A percentile compares a stretch with the other conserved stretches of the same genome.
Conservation (phyloP, 352 stramenopile species). For the Lagenidium giganteum region DNA sequence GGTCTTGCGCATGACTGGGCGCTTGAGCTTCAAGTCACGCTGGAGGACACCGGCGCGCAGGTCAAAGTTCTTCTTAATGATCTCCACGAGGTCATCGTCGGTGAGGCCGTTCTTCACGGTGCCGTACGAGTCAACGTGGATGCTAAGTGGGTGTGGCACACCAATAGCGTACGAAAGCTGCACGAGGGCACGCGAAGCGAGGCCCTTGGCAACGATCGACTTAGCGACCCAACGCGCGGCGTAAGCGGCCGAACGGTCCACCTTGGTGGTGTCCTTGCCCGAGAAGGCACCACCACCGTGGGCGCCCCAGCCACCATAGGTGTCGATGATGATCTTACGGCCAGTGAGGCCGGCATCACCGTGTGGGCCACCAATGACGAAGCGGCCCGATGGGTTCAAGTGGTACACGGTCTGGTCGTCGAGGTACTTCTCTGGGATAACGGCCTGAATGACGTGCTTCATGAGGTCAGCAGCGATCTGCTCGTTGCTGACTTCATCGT, state of each 20-base stretch:
- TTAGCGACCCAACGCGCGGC: conserved; percentile 99
- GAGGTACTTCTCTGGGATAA: conserved; percentile 98
- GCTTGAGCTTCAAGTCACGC: conserved; percentile 96
- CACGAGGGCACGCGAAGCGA: conserved; percentile 94
- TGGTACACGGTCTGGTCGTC: conserved; percentile 99
- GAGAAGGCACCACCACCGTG: conserved; percentile 99
- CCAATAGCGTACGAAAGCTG: conserved; percentile 99
- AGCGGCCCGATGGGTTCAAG: conserved; percentile 98
- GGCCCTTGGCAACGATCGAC: conserved; percentile 93
- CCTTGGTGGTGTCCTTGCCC: conserved; percentile 99
- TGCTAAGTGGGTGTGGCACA: conserved; percentile 95
- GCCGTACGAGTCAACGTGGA: conserved; percentile 98
- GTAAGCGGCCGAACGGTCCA: conserved; percentile 98
- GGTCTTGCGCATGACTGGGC: conserved; percentile 98
- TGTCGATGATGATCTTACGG: conserved; percentile 99
- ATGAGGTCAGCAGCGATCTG: conserved; percentile 98
- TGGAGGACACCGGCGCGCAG: conserved; percentile 97
- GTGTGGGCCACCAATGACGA: conserved; percentile 99
- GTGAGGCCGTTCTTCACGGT: conserved; percentile 94
- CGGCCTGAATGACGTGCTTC: conserved; percentile 98
- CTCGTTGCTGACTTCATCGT: conserved; percentile 97
- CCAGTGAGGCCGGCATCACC: conserved; percentile 98
- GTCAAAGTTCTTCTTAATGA: conserved; percentile 99
- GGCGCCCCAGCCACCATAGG: conserved; percentile 98
- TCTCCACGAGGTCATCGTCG: conserved; percentile 95